Conservation (phyloP, 2,329 filamentous ascomycete genomes). For the Juglanconis sp. region DNA sequence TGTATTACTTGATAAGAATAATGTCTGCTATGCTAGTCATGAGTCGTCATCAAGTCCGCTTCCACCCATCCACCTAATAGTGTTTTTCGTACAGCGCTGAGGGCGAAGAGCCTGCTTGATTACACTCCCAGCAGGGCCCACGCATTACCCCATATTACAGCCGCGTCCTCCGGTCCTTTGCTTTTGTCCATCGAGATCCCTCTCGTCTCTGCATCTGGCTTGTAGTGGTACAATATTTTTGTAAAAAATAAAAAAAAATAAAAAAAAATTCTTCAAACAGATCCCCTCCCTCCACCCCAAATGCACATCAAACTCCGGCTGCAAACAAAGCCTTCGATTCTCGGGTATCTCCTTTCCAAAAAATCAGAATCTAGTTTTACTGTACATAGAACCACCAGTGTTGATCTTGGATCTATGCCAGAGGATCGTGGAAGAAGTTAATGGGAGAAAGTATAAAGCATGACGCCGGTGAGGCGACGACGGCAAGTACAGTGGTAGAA, state of each 20-base stretch:
- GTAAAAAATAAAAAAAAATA: neutral
- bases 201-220: neutral
- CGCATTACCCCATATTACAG: neutral
- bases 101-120: neutral
- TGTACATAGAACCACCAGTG: slow-evolving; percentile 6
- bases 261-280: slow-evolving; percentile 6
- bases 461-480: slow-evolving; percentile 8
- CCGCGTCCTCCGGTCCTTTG: neutral
- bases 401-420: neutral
- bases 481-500: neutral
- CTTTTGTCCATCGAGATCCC: slow-evolving; percentile 5
- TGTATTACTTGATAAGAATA: neutral
- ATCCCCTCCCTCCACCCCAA: neutral
- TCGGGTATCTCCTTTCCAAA: slow-evolving; percentile 18
- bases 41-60: neutral
- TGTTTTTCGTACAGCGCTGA: neutral
- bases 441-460: neutral
- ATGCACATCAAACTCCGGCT: slow-evolving; percentile 12
- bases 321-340: slow-evolving; percentile 11
- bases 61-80: neutral
- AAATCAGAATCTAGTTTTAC: slow-evolving; percentile 1
- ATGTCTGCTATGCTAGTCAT: slow-evolving; percentile 2
- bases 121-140: neutral
- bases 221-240: slow-evolving; percentile 4
- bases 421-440: neutral